Evolutionary conservation across 2,329 filamentous ascomycete species (phyloP).

Genomic region (Clarireedia homoeocarpa): DNA sequence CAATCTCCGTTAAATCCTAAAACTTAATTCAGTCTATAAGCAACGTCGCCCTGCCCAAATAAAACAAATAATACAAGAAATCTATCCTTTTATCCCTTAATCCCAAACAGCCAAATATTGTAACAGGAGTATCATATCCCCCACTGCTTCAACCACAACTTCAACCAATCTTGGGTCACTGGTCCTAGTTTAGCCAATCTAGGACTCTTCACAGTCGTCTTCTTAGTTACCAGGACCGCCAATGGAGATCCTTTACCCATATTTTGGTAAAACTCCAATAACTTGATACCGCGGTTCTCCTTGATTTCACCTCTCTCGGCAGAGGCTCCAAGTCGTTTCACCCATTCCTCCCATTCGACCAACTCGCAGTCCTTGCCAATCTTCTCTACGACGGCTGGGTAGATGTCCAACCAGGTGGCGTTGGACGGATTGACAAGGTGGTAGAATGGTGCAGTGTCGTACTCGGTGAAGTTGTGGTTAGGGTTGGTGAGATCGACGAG

Average conservation of each 20-base stretch:
- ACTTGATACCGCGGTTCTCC: constrained; percentile 43
- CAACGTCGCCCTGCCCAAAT: background rate
- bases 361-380: constrained; percentile 13
- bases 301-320: constrained; percentile 33
- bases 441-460: constrained; percentile 13
- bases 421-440: constrained; percentile 26
- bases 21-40: background rate
- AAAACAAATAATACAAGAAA: background rate
- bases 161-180: constrained; percentile 29
- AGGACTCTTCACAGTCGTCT: constrained; percentile 19
- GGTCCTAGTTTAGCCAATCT: constrained; percentile 23
- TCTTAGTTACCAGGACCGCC: constrained; percentile 6
- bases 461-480: background rate
- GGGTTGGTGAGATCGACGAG: constrained; percentile 13
- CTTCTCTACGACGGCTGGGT: constrained; percentile 18
- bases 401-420: constrained; percentile 19
- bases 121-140: background rate
- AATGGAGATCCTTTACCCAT: constrained; percentile 13
- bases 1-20: no score
- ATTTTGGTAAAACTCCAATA: constrained; percentile 31
- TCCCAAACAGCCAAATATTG: background rate
- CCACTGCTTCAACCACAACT: constrained; percentile 32
- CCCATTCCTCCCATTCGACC: constrained; percentile 39
- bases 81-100: background rate
- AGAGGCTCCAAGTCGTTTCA: constrained; percentile 35